These are phyloP conservation scores for Calonectria multiphialidica DNA, from an alignment of 2,329 filamentous ascomycete species.

Conservation along the genomic window DNA sequence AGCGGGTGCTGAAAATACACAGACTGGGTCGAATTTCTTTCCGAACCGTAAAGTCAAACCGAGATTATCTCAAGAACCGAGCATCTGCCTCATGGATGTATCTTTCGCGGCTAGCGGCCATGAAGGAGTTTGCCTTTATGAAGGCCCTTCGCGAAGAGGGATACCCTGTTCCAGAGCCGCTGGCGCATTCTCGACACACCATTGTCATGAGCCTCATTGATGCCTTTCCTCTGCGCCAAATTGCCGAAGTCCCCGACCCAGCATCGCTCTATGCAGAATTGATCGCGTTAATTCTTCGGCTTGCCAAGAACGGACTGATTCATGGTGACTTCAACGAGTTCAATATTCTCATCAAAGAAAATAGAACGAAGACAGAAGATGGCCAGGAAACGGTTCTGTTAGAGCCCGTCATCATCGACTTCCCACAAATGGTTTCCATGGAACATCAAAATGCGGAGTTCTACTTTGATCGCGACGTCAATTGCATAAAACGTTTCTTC, in stretches of 20 bases:
- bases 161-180: constrained; percentile 89
- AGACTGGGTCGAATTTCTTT: constrained; percentile 96
- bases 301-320: constrained; percentile 90
- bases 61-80: constrained; percentile 91
- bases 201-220: constrained; percentile 97
- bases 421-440: constrained; percentile 97
- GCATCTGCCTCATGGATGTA: constrained; percentile 96
- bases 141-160: constrained; percentile 84
- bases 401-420: constrained; percentile 92
- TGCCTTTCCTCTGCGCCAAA: constrained; percentile 90
- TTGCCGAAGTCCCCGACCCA: constrained; percentile 85
- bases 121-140: constrained; percentile 98
- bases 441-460: constrained; percentile 94
- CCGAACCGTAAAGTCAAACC: constrained; percentile 93
- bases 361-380: constrained; percentile 55
- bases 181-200: constrained; percentile 92
- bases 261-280: constrained; percentile 91
- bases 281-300: constrained; percentile 84
- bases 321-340: constrained; percentile 99
- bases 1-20: constrained; percentile 94
- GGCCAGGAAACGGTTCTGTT: constrained; percentile 62
- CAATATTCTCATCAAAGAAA: constrained; percentile 94
- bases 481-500: constrained; percentile 96
- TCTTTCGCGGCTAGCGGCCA: constrained; percentile 89
- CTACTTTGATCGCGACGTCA: constrained; percentile 97